A percentile compares a stretch with the other conserved stretches of the same genome.
These are phyloP conservation scores for Termitomyces bulborhizus DNA, from an alignment of 768 basidiomycete genomes.

Conservation along the genomic window DNA sequence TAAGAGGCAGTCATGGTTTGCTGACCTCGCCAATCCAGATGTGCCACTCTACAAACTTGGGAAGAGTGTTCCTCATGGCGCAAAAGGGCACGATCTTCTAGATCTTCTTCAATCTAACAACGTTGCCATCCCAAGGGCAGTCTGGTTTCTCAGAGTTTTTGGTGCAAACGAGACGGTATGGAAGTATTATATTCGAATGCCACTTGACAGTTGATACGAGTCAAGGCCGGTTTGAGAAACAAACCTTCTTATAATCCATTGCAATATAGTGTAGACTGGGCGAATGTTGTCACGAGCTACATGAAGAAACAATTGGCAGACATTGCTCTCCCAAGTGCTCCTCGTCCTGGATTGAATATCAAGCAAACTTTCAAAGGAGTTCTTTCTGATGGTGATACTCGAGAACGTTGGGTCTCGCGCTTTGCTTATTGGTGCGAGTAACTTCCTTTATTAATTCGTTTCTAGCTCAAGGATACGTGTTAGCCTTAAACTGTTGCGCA, in stretches of 20 bases:
- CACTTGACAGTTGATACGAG: conserved; percentile 2
- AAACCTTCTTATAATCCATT: conserved; percentile 77
- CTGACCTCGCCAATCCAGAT: conserved; percentile 73
- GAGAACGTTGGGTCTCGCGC: conserved; percentile 72
- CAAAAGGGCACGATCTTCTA: conserved; percentile 78
- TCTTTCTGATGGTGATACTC: conserved; percentile 60
- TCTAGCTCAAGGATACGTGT: background rate
- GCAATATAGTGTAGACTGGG: conserved; percentile 84
- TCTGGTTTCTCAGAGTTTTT: conserved; percentile 84
- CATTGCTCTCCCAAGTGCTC: conserved; percentile 74
- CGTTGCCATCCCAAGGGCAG: conserved; percentile 74
- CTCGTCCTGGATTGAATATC: conserved; percentile 70
- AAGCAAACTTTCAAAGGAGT: conserved; percentile 83
- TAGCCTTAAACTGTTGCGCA: conserved; percentile 66
- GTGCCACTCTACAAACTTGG: conserved; percentile 78
- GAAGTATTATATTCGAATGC: background rate
- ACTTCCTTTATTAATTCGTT: background rate
- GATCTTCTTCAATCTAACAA: conserved; percentile 72
- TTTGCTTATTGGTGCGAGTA: conserved; percentile 66
- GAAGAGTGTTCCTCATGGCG: conserved; percentile 82
- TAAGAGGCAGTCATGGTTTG: conserved; percentile 78
- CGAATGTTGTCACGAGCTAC: conserved; percentile 72
- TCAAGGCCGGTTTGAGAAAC: conserved; percentile 61
- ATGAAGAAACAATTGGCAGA: conserved; percentile 79
- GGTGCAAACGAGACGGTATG: conserved; percentile 81